Base-by-base conservation (phyloP, 148 eudicot species). In the Agrostemma githago region DNA sequence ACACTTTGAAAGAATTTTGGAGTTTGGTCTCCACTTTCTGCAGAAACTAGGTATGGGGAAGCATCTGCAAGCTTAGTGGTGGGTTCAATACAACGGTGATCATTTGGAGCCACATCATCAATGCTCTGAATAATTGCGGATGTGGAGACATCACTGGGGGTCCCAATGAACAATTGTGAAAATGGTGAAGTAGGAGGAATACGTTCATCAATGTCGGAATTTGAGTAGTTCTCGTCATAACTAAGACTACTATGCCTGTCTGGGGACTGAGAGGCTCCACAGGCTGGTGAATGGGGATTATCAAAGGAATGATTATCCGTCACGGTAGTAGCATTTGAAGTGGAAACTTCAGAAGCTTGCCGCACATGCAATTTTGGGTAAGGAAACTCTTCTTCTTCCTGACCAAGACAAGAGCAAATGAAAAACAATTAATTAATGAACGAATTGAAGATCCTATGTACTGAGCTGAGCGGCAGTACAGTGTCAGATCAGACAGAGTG, bases 321-420 rank as follows among this genome's bases (percentile, higher is more conserved):
- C 77, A 77, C 74, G 65, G 80, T 70, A 42, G 86, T 76, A 61
- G 81, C 70, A 62, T 77, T 75, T 26, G 87, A 80, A 75, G 46
- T 66, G 40, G 81, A 79, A 72, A 80, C 75, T 77, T 82, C 88
- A 75, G 71, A 76, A 78, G 89, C 85, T 75, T 67, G 79, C 58
- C 79, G 82, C 19, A 89, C 86, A 81, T 83, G 89, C 75, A 86
- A 73, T 77, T 72, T 82, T 73, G 94, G 86, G 67, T 89, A 90
- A 59, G 63, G 75, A 75, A 82, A 70, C 68, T 80, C 84, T 26
- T 51, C 62, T 75, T 84, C 84, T 65, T 76, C 93, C 97, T 92
- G 83, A 61, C 68, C 67, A 70, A 21, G 59, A 43, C 67, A 70
- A 21, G 59, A 43, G 2, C 10, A 44, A 65, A 80, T 38, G 62